Base-by-base conservation (phyloP, 164 flowering plant genomes). In the Vitis riparia region DNA sequence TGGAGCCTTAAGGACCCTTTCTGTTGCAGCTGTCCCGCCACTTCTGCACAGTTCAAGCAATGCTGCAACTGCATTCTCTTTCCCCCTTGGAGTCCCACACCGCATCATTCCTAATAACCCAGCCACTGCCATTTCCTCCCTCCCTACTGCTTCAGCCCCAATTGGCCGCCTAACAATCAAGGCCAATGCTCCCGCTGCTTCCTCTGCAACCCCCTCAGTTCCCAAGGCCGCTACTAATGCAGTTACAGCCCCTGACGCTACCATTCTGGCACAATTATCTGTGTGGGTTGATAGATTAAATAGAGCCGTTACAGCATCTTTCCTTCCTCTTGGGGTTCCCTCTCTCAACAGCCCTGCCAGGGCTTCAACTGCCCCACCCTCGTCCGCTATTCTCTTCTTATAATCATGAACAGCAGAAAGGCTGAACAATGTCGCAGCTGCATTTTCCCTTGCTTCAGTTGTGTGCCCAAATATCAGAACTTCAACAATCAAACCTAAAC, bases 371-470 rank as follows among this genome's bases (percentile, higher is more conserved):
- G 94, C 97, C 9, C 93, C 94, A 13, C 64, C 79, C 74, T 89
- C 87, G 10, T 80, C 86, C 0, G 97, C 89, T 65, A 96, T 92
- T 72, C 75, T 78, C 79, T 85, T 89, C 86, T 92, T 96, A 66
- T 89, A 91, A 56, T 87, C 92, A 71, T 92, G 95, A 63, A 91
- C 91, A 0, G 95, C 92, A 3, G 98, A 96, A 19, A 96, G 89
- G 76, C 99, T 96, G 73, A 96, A 96, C 69, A 96, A 80, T 3
- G 98, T 88, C 0, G 99, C 99, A 8, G 99, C 99, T 59, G 99
- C 98, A 73, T 96, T 96, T 76, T 92, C 99, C 73, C 90, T 82
- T 32, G 96, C 93, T 68, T 92, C 97, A 0, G 81, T 83, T 0
- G 93, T 92, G 63, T 75, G 72, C 49, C 99, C 99, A 60, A 73